These are phyloP conservation scores for peach (Prunus persica) DNA, from an alignment of 306 rosid genomes.

Conservation along the genomic window DNA sequence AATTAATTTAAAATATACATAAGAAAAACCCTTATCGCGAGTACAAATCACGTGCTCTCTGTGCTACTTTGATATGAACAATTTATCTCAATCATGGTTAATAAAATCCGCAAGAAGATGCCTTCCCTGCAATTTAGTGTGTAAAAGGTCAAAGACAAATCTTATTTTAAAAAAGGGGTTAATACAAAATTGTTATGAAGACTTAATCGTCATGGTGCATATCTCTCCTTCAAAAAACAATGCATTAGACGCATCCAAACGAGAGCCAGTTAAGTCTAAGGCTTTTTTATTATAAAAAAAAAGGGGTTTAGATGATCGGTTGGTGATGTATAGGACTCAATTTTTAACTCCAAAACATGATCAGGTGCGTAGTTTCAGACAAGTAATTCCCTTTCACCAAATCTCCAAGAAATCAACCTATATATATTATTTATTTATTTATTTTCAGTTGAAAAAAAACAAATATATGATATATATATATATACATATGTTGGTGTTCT, in stretches of 20 bases:
- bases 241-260: constrained; percentile 30
- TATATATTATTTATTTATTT: no score
- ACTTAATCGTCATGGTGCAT: constrained; percentile 15
- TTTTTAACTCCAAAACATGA: neutral
- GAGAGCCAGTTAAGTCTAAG: constrained; percentile 57
- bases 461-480: no score
- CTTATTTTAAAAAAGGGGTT: neutral
- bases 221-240: neutral
- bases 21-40: no score
- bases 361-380: neutral
- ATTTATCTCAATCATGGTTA: neutral
- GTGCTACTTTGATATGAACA: neutral
- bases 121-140: neutral
- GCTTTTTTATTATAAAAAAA: constrained; percentile 1
- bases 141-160: neutral
- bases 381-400: neutral
- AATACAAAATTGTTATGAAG: constrained; percentile 22
- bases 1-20: no score
- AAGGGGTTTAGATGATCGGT: constrained; percentile 38
- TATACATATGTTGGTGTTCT: no score
- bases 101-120: neutral
- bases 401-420: neutral
- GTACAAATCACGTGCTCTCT: neutral
- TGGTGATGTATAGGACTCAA: constrained; percentile 22
- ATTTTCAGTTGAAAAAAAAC: no score